These are phyloP conservation scores for Peronospora destructor DNA, from an alignment of 352 stramenopile species.

Conservation along the genomic window DNA sequence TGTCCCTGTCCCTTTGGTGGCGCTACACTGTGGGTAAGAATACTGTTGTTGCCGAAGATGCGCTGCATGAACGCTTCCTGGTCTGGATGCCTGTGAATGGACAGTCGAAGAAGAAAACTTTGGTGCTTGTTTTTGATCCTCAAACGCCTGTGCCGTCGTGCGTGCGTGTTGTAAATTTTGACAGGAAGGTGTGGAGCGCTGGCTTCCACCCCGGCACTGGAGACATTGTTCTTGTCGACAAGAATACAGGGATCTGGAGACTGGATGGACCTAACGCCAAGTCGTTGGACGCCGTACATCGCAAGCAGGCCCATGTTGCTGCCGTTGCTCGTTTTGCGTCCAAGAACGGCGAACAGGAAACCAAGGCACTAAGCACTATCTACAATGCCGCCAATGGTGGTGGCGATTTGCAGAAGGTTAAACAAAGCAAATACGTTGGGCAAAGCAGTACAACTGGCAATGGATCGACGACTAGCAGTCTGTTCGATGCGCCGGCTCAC, in stretches of 20 bases:
- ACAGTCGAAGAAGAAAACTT: conserved; percentile 27
- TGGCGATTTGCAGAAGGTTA: conserved; percentile 9
- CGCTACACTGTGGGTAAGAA: conserved; percentile 47
- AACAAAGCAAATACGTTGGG: conserved; percentile 15
- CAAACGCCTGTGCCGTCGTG: conserved; percentile 41
- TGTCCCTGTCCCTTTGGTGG: conserved; percentile 65
- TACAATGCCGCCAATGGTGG: conserved; percentile 31
- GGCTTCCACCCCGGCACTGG: conserved; percentile 49
- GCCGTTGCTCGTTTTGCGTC: conserved; percentile 10
- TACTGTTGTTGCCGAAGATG: conserved; percentile 29
- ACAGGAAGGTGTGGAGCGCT: conserved; percentile 40
- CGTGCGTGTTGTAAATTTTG: conserved; percentile 38
- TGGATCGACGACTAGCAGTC: conserved; percentile 19
- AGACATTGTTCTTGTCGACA: conserved; percentile 55
- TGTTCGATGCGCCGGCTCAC: conserved; percentile 78
- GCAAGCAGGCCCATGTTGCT: conserved; percentile 31
- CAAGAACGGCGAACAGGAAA: conserved; percentile 27
- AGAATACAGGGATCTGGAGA: conserved; percentile 50
- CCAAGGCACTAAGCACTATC: conserved; percentile 40
- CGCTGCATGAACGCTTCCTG: conserved; percentile 42
- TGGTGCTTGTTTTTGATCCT: conserved; percentile 46
- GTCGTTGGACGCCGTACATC: conserved; percentile 28
- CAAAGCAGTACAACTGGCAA: conserved; percentile 19
- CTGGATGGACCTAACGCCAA: conserved; percentile 42
- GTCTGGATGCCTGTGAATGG: conserved; percentile 32